Evolutionary conservation across 177 flowering plant species (phyloP).

Genomic region (Vitis hybrid): DNA sequence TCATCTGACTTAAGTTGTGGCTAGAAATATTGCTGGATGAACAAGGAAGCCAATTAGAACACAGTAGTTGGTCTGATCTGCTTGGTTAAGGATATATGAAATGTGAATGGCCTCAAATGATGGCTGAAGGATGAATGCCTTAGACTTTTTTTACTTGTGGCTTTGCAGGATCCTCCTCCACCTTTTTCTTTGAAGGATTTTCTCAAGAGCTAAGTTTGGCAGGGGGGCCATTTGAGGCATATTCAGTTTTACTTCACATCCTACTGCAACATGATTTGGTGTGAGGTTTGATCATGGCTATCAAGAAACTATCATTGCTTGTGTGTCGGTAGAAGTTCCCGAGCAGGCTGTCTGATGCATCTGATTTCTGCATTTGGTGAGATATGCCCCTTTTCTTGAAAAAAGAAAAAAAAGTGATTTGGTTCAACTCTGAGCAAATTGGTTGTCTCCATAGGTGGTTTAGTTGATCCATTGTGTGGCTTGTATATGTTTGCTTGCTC

Average conservation of each 20-base stretch:
- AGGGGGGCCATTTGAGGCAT: not conserved
- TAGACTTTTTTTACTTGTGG: conserved; percentile 3
- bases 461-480: not conserved
- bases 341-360: conserved; percentile 9
- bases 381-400: not conserved
- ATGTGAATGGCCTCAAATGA: not conserved
- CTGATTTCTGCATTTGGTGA: not conserved
- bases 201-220: conserved; percentile 45
- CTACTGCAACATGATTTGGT: conserved; percentile 1
- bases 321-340: not conserved
- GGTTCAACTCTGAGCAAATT: conserved; percentile 14
- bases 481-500: conserved; percentile 11
- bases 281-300: conserved; percentile 10
- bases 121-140: not conserved
- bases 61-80: too few species aligned
- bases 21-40: not conserved
- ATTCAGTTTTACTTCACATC: not conserved
- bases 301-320: conserved; percentile 1
- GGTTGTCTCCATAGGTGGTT: conserved; percentile 1
- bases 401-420: not conserved
- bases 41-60: not conserved
- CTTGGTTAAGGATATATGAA: not conserved
- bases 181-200: conserved; percentile 74
- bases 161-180: conserved; percentile 54
- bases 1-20: too few species aligned